Evolutionary conservation across 495 filamentous ascomycete genomes (phyloP).

Genomic region (Tuber indicum): DNA sequence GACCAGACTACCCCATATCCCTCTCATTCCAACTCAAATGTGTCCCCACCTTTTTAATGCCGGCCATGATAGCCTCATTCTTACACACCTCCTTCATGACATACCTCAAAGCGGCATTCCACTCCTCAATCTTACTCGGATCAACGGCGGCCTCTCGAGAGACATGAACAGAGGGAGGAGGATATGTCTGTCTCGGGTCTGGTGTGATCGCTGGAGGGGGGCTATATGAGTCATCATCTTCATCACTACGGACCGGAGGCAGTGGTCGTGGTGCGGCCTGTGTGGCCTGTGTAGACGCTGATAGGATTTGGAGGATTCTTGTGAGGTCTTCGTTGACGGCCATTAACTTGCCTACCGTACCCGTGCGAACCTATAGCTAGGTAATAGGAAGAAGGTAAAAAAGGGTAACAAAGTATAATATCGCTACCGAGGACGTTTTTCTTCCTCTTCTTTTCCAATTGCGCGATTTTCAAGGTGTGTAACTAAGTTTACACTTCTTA

Average conservation of each 20-base stretch:
- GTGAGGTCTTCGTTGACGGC: conserved; percentile 6
- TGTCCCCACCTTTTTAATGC: conserved; percentile 45
- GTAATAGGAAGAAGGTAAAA: not conserved
- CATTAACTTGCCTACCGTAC: not conserved
- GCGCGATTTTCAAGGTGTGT: not conserved
- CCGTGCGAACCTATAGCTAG: not conserved
- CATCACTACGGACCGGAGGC: not conserved
- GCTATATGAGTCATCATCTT: conserved; percentile 10
- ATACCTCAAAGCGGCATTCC: conserved; percentile 56
- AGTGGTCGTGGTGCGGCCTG: conserved; percentile 15
- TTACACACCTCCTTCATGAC: conserved; percentile 55
- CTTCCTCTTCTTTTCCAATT: not conserved
- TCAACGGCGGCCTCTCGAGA: conserved; percentile 40
- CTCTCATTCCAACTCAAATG: not conserved
- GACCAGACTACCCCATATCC: not conserved
- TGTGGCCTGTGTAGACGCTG: conserved; percentile 3
- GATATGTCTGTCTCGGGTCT: not conserved
- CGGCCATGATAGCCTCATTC: conserved; percentile 46
- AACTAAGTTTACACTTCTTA: not conserved
- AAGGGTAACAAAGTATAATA: not conserved
- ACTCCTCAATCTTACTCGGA: conserved; percentile 59
- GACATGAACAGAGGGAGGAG: not conserved
- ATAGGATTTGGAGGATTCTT: conserved; percentile 15
- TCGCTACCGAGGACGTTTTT: not conserved
- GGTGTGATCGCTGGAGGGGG: conserved; percentile 11